These are phyloP conservation scores for Panicum miliaceum DNA, from an alignment of 176 grass and related monocot species.

Conservation along the genomic window DNA sequence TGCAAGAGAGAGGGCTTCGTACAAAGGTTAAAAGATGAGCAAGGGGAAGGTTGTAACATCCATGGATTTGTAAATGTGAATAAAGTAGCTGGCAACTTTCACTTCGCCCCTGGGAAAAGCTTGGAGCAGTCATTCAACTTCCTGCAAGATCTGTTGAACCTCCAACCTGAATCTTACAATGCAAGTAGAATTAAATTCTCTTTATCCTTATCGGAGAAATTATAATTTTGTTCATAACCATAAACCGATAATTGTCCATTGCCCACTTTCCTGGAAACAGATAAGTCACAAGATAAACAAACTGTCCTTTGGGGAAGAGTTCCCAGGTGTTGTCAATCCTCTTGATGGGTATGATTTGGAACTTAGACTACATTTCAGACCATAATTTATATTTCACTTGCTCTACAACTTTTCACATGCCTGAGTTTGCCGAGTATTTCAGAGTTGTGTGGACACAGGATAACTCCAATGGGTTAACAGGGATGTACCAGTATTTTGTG, in stretches of 20 bases:
- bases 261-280: slow-evolving; percentile 56
- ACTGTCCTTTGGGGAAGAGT: slow-evolving; percentile 96
- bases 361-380: slow-evolving; percentile 15
- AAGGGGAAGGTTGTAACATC: slow-evolving; percentile 97
- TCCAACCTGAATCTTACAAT: slow-evolving; percentile 96
- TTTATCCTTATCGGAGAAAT: slow-evolving; percentile 32
- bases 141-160: slow-evolving; percentile 88
- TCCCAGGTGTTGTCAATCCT: slow-evolving; percentile 95
- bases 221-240: slow-evolving; percentile 3
- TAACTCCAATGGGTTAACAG: slow-evolving; percentile 62
- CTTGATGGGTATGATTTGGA: slow-evolving; percentile 86
- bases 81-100: slow-evolving; percentile 99
- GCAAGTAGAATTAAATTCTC: slow-evolving; percentile 55
- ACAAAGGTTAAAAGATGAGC: slow-evolving; percentile 89
- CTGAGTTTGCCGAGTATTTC: slow-evolving; percentile 45
- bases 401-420: slow-evolving; percentile 48
- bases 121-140: slow-evolving; percentile 86
- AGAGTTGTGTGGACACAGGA: slow-evolving; percentile 91
- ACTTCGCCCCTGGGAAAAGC: slow-evolving; percentile 98
- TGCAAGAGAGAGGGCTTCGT: slow-evolving; percentile 98
- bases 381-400: slow-evolving; percentile 18
- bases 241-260: slow-evolving; percentile 25
- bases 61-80: slow-evolving; percentile 97
- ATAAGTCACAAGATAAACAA: slow-evolving; percentile 99
- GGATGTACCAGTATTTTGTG: slow-evolving; percentile 99